Evolutionary conservation across 1,284 basidiomycete genomes (phyloP), one percentile per base, ranked within the genome.

Genomic region (Trichosporon sp.): DNA sequence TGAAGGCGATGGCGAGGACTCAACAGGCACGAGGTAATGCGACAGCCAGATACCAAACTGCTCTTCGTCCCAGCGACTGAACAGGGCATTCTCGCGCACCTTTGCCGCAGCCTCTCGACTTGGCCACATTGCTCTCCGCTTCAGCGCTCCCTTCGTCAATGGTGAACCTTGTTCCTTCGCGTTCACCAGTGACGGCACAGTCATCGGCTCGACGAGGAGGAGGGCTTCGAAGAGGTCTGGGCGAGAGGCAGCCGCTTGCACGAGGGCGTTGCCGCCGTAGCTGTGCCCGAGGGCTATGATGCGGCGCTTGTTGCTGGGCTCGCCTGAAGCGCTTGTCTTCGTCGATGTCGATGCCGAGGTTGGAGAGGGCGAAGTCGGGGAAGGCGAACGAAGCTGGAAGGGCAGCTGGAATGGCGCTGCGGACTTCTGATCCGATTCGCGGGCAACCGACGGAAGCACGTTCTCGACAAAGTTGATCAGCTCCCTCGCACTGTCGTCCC

Each of bases 241-340:
- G 60, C 82, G 78, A 13, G 84, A 82, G 16, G 87, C 60, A 2
- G 89, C 87, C 1, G 87, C 87, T 25, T 88, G 83, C 7, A 74
- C 70, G 83, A 84, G 82, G 2, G 86, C 85, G 67, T 86, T 87
- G 2, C 89, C 91, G 27, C 91, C 90, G 64, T 89, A 87, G 0
- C 91, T 94, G 74, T 95, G 91, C 0, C 91, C 92, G 1, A 92
- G 78, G 1, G 83, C 86, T 19, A 93, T 63, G 14, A 77, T 68
- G 67, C 33, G 64, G 60, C 19, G 21, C 37, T 2, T 34, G 33
- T n/a, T n/a, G n/a, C n/a, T n/a, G n/a, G n/a, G n/a, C n/a, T n/a
- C n/a, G n/a, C n/a, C n/a, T n/a, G n/a, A n/a, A n/a, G n/a, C n/a
- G n/a, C n/a, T n/a, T n/a, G n/a, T n/a, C n/a, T n/a, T n/a, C n/a